Evolutionary conservation across 192 early-diverging fungal species (phyloP).

Genomic region (Podila clonocystis): DNA sequence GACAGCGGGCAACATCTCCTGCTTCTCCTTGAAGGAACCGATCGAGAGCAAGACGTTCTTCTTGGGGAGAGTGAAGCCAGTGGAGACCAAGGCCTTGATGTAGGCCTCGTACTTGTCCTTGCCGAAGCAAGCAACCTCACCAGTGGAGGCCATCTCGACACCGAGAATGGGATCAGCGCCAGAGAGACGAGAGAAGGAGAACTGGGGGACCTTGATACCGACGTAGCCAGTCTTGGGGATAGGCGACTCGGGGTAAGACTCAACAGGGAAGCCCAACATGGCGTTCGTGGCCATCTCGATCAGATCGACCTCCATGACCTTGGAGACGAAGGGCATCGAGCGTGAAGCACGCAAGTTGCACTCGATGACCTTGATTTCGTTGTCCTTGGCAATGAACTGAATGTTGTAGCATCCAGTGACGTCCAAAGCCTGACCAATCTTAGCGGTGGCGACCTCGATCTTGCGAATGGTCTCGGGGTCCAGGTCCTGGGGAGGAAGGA

Average conservation of each 20-base stretch:
- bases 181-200: conserved; percentile 93
- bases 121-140: conserved; percentile 99
- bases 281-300: conserved; percentile 98
- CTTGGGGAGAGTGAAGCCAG: conserved; percentile 91
- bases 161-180: conserved; percentile 98
- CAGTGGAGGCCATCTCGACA: conserved; percentile 99
- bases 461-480: conserved; percentile 94
- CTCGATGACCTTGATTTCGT: conserved; percentile 99
- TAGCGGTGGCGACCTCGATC: conserved; percentile 91
- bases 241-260: conserved; percentile 80
- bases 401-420: conserved; percentile 99
- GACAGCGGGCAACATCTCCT: conserved; percentile 94
- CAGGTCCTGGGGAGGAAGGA: conserved; percentile 95
- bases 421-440: conserved; percentile 92
- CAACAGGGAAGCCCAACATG: conserved; percentile 86
- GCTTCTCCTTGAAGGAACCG: conserved; percentile 98
- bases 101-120: conserved; percentile 98
- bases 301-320: conserved; percentile 93
- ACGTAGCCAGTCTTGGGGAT: conserved; percentile 83
- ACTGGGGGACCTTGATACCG: conserved; percentile 98
- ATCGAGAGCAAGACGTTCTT: conserved; percentile 98
- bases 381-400: conserved; percentile 99
- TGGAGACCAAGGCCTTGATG: conserved; percentile 93
- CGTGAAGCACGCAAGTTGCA: conserved; percentile 98
- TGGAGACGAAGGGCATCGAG: conserved; percentile 98